Conservation (phyloP, 2,329 filamentous ascomycete genomes). For the Hymenotorrendiella dingleyae region DNA sequence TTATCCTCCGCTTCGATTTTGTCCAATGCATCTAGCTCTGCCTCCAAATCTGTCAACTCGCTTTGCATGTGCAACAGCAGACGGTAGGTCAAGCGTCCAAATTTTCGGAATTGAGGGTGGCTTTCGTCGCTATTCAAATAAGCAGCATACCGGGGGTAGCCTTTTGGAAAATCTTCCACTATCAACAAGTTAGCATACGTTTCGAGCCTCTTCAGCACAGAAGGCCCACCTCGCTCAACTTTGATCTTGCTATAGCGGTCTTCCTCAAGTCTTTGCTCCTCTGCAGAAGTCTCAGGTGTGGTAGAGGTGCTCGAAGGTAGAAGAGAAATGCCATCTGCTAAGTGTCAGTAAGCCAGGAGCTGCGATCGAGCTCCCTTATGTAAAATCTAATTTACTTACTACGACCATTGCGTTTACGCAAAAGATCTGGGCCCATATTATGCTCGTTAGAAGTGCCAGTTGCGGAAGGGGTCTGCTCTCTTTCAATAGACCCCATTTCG, state of each 20-base stretch:
- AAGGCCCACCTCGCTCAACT: constrained; percentile 7
- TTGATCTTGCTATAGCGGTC: constrained; percentile 2
- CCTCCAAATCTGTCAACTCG: constrained; percentile 11
- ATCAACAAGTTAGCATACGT: background rate
- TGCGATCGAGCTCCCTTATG: background rate
- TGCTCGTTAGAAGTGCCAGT: background rate
- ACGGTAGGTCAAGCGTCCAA: constrained; percentile 7
- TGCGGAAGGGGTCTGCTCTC: background rate
- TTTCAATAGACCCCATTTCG: background rate
- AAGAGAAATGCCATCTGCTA: background rate
- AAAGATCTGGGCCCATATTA: background rate
- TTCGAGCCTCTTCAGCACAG: background rate
- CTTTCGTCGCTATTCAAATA: constrained; percentile 12
- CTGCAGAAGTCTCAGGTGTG: background rate
- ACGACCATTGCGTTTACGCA: background rate
- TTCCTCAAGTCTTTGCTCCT: background rate
- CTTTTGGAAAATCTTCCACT: constrained; percentile 11
- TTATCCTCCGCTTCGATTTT: constrained; percentile 2
- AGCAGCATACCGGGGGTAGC: constrained; percentile 12
- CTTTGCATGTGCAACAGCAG: constrained; percentile 10
- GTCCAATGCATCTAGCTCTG: constrained; percentile 11
- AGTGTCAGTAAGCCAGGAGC: background rate
- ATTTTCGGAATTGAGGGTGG: constrained; percentile 11
- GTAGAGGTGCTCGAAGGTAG: background rate
- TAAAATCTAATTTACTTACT: too few species aligned